phyloP scores from a whole-genome alignment of 2,329 filamentous ascomycete genomes.

The Leptographium lundbergii region DNA sequence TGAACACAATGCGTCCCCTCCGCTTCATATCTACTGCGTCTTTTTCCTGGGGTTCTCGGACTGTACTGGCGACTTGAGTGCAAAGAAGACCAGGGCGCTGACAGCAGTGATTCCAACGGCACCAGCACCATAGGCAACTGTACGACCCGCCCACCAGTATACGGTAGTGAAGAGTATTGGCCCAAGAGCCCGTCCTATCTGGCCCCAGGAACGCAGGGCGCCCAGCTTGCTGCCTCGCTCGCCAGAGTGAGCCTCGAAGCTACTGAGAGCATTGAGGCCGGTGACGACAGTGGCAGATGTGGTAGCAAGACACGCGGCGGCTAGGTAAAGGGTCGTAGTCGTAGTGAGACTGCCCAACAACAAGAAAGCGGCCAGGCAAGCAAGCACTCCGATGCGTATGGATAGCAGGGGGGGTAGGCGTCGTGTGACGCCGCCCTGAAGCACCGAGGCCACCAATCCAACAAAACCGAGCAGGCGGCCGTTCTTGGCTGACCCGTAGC shows the following conservation, averaged over 20 bases:
- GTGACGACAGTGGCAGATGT: constrained; percentile 94
- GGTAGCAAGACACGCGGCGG: constrained; percentile 72
- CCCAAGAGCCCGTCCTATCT: constrained; percentile 76
- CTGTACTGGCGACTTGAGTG: constrained; percentile 51
- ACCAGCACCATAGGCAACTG: constrained; percentile 72
- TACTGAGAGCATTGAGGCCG: constrained; percentile 80
- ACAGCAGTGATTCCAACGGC: constrained; percentile 70
- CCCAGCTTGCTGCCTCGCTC: constrained; percentile 83
- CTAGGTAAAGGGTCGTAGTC: constrained; percentile 60
- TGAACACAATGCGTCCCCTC: too few species aligned
- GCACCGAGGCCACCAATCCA: constrained; percentile 77
- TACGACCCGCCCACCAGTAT: constrained; percentile 96
- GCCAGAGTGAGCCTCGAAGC: constrained; percentile 68
- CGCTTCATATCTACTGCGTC: background rate
- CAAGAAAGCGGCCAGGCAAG: constrained; percentile 69
- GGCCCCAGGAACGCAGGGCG: constrained; percentile 67
- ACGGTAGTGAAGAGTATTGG: constrained; percentile 85
- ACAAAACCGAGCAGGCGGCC: constrained; percentile 82
- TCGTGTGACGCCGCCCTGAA: constrained; percentile 85
- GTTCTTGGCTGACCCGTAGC: constrained; percentile 65
- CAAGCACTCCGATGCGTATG: constrained; percentile 65
- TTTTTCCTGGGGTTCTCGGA: constrained; percentile 14
- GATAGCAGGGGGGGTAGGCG: constrained; percentile 70
- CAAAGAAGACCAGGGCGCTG: constrained; percentile 54
- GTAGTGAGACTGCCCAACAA: constrained; percentile 60